Conservation (phyloP, 2,329 filamentous ascomycete genomes). For the Diaporthe capsici region DNA sequence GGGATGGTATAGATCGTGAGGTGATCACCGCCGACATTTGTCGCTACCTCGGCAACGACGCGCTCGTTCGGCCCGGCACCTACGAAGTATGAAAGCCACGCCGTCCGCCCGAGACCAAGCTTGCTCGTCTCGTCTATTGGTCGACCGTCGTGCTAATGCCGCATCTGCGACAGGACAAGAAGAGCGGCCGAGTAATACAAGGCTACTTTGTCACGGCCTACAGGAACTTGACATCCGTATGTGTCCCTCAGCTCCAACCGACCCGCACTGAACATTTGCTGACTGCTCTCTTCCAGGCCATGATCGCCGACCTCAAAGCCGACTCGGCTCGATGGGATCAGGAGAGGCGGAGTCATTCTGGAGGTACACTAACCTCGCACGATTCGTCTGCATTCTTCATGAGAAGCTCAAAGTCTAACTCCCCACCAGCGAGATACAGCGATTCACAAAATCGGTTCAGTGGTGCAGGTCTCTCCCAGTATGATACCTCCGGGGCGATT, state of each 20-base stretch:
- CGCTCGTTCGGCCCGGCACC: conserved; percentile 80
- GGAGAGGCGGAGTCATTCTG: conserved; percentile 70
- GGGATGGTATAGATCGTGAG: conserved; percentile 85
- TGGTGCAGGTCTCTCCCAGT: conserved; percentile 45
- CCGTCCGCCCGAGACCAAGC: conserved; percentile 40
- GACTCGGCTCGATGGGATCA: conserved; percentile 74
- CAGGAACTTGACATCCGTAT: conserved; percentile 82
- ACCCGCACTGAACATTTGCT: background rate
- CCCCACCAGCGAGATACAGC: conserved; percentile 69
- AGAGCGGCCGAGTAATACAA: conserved; percentile 72
- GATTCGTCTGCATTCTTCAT: conserved; percentile 61
- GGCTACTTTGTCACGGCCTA: conserved; percentile 86
- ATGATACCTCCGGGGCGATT: conserved; percentile 36
- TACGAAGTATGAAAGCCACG: conserved; percentile 73
- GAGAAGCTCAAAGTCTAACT: conserved; percentile 68
- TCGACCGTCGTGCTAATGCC: conserved; percentile 27
- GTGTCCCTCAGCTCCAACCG: conserved; percentile 49
- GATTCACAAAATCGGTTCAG: conserved; percentile 61
- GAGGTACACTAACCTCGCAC: conserved; percentile 72
- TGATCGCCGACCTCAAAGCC: conserved; percentile 74
- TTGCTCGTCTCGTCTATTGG: background rate
- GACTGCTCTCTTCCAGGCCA: conserved; percentile 59
- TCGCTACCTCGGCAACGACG: conserved; percentile 87
- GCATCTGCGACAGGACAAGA: conserved; percentile 54
- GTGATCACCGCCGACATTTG: conserved; percentile 89